Evolutionary conservation across 345 rosid species (phyloP), one percentile per base, ranked within the genome.

Genomic region (Populus euphratica): DNA sequence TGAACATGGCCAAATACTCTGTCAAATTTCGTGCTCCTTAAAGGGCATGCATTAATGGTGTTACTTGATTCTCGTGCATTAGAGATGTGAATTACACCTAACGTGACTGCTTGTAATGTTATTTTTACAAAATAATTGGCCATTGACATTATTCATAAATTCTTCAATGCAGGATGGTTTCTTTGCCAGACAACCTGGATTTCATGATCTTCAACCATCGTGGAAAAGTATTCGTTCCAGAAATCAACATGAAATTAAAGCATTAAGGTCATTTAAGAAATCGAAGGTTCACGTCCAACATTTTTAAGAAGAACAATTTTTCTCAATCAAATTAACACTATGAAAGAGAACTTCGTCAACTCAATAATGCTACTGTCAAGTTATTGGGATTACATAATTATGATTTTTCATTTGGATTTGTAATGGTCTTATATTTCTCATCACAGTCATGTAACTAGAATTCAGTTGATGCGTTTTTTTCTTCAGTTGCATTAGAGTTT

Each of bases 151-250:
- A 1, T 10, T 23, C 54, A 16, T 68, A 50, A 59, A 44, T 70
- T 72, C 79, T 68, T 80, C 68, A 44, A 38, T 86, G 86, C 89
- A 94, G 98, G 93, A 86, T 91, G 54, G 97, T 92, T n/a, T 87
- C 93, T 47, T 82, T 94, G 69, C 92, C 99, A 21, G 92, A 84
- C 62, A 96, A 89, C 84, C 71, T 91, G 38, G 99, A 94, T 76
- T 96, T 89, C 89, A 90, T 92, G 93, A 91, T 91, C 76, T 93
- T 93, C 85, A 91, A 92, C 80, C 98, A 94, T 72, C 92, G 95
- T 39, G 95, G 93, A 68, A 83, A 83, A 63, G 83, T 81, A 18
- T 87, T 87, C 71, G 76, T 89, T 72, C 81, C 89, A 10, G 85
- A 82, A 67, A 50, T 74, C n/a, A 84, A 87, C 70, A 62, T 86